Conservation (phyloP, 1,284 basidiomycete genomes). For the Fistulina hepatica region DNA sequence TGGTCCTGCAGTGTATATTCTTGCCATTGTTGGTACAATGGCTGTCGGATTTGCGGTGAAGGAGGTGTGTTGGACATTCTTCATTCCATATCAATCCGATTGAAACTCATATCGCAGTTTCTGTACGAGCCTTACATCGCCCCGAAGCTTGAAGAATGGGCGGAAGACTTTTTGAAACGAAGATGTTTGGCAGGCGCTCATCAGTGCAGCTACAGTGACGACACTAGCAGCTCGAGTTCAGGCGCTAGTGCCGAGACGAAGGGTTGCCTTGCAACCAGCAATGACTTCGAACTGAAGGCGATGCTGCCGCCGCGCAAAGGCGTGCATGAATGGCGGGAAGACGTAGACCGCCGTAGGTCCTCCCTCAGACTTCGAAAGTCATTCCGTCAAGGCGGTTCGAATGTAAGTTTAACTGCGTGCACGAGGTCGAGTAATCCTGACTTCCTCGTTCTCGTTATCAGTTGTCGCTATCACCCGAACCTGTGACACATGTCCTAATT, state of each 20-base stretch:
- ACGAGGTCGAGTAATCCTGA: conserved; percentile 31
- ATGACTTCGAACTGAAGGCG: conserved; percentile 37
- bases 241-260: conserved; percentile 4
- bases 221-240: conserved; percentile 6
- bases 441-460: conserved; percentile 2
- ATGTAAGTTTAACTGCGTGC: conserved; percentile 22
- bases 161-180: conserved; percentile 30
- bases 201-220: conserved; percentile 2
- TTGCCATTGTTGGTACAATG: conserved; percentile 28
- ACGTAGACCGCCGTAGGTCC: conserved; percentile 25
- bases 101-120: conserved; percentile 26
- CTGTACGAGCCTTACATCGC: conserved; percentile 57
- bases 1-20: conserved; percentile 25
- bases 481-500: conserved; percentile 24
- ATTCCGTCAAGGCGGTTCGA: conserved; percentile 14
- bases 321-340: conserved; percentile 42
- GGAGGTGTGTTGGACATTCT: conserved; percentile 24
- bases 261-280: conserved; percentile 12
- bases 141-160: conserved; percentile 42
- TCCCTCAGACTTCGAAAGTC: conserved; percentile 27
- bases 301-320: conserved; percentile 39
- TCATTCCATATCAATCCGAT: neutral
- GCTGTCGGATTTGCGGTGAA: conserved; percentile 34
- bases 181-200: neutral
- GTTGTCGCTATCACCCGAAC: conserved; percentile 28